Evolutionary conservation across 202 grass and related monocot species (phyloP).

Genomic region (Musa balbisiana): DNA sequence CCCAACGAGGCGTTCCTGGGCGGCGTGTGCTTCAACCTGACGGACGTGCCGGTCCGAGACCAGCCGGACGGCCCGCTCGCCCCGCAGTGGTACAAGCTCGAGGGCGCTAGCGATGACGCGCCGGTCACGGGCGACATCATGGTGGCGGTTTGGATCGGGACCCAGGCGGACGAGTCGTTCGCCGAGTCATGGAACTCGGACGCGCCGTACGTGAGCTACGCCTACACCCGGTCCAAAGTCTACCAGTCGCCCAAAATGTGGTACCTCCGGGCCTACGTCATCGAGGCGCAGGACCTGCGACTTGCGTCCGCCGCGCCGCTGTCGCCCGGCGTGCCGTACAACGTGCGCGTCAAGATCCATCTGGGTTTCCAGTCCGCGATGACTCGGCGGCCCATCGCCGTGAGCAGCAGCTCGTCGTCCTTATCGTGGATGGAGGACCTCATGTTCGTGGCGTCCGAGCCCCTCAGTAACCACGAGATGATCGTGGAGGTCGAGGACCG

Average conservation of each 20-base stretch:
- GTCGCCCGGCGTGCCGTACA: slow-evolving; percentile 22
- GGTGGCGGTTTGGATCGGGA: slow-evolving; percentile 93
- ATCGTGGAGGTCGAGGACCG: slow-evolving; percentile 74
- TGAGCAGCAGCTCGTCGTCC: slow-evolving; percentile 49
- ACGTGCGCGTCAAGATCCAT: slow-evolving; percentile 76
- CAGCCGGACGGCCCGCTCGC: slow-evolving; percentile 74
- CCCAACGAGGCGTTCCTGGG: slow-evolving; percentile 54
- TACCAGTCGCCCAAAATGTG: slow-evolving; percentile 94
- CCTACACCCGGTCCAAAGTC: slow-evolving; percentile 89
- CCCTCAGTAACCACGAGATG: slow-evolving; percentile 45
- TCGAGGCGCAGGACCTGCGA: slow-evolving; percentile 81
- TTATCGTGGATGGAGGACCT: slow-evolving; percentile 90
- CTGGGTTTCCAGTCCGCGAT: slow-evolving; percentile 76
- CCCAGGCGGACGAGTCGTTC: slow-evolving; percentile 90
- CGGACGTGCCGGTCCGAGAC: slow-evolving; percentile 72
- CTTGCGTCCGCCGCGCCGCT: slow-evolving; percentile 39
- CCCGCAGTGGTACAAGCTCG: slow-evolving; percentile 90
- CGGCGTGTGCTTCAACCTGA: slow-evolving; percentile 94
- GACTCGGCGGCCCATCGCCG: slow-evolving; percentile 51
- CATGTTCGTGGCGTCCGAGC: slow-evolving; percentile 78
- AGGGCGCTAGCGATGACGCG: slow-evolving; percentile 41
- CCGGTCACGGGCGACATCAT: slow-evolving; percentile 72
- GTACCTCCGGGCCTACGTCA: slow-evolving; percentile 72
- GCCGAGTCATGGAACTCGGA: slow-evolving; percentile 78
- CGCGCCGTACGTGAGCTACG: slow-evolving; percentile 62